phyloP scores from a whole-genome alignment of 805 yeast genomes.

The Yarrowia divulgata region DNA sequence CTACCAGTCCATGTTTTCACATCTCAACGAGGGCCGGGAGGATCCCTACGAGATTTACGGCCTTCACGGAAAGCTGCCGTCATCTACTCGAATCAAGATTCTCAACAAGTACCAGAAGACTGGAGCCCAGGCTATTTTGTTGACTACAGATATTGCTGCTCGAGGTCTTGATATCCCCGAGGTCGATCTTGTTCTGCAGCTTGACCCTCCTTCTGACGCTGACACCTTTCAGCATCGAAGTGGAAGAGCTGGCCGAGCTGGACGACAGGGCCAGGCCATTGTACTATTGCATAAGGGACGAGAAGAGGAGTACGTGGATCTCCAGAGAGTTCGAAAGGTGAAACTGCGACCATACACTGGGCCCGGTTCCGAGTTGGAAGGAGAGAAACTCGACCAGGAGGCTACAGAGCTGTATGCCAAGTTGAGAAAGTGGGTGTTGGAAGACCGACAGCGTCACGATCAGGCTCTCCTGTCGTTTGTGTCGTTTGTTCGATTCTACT shows the following conservation, averaged over 20 bases:
- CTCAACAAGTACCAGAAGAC: conserved; percentile 63
- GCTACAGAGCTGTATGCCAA: conserved; percentile 43
- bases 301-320: conserved; percentile 82
- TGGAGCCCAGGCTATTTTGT: conserved; percentile 62
- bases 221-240: conserved; percentile 91
- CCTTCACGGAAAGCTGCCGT: conserved; percentile 88
- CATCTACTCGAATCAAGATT: conserved; percentile 78
- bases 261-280: conserved; percentile 78
- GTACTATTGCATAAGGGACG: conserved; percentile 74
- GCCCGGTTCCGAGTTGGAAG: conserved; percentile 40
- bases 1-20: conserved; percentile 59
- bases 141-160: conserved; percentile 99
- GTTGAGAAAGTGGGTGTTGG: conserved; percentile 63
- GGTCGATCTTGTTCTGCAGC: conserved; percentile 90
- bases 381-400: conserved; percentile 40
- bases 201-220: conserved; percentile 95
- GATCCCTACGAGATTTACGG: conserved; percentile 60
- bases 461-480: conserved; percentile 80
- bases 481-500: conserved; percentile 80
- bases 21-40: conserved; percentile 56
- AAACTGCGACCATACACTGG: conserved; percentile 54
- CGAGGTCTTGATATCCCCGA: conserved; percentile 95
- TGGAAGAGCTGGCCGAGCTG: conserved; percentile 96
- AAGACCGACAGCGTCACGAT: conserved; percentile 84
- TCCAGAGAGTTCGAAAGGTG: conserved; percentile 76